phyloP scores from a whole-genome alignment of 169 alveolate species.

The Plasmodium malariae region DNA sequence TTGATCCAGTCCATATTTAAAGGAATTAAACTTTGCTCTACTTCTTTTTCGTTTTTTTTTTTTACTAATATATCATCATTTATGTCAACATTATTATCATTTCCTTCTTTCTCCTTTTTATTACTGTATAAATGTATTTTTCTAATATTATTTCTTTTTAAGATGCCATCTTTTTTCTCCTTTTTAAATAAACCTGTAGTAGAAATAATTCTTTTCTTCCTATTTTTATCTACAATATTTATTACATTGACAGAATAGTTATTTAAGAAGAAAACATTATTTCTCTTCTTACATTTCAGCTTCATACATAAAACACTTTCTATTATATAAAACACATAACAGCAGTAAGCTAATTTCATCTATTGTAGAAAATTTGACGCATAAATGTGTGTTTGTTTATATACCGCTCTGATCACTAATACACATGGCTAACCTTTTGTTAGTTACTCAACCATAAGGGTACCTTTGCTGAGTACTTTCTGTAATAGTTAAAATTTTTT shows the following conservation, averaged over 20 bases:
- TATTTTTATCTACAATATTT: background rate
- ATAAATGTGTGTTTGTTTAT: too few species aligned
- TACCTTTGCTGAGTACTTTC: too few species aligned
- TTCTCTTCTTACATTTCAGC: background rate
- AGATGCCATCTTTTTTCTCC: background rate
- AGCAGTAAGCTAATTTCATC: constrained; percentile 11
- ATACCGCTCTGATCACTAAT: too few species aligned
- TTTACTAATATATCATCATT: constrained; percentile 42
- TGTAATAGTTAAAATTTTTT: too few species aligned
- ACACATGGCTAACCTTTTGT: too few species aligned
- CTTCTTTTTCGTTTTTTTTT: constrained; percentile 29
- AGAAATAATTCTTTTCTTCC: background rate
- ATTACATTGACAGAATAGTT: background rate
- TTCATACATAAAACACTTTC: background rate
- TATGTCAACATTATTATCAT: background rate
- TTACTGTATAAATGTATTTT: background rate
- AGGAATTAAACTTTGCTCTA: constrained; percentile 56
- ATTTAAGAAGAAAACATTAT: constrained; percentile 7
- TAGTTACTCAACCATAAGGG: too few species aligned
- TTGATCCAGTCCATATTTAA: constrained; percentile 72
- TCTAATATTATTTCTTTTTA: background rate
- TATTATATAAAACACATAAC: constrained; percentile 14
- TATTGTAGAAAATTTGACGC: too few species aligned
- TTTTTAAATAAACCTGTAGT: background rate
- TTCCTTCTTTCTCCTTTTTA: background rate